Base-by-base conservation (phyloP, 257 asterid genomes). In the Solanum sitiens region DNA sequence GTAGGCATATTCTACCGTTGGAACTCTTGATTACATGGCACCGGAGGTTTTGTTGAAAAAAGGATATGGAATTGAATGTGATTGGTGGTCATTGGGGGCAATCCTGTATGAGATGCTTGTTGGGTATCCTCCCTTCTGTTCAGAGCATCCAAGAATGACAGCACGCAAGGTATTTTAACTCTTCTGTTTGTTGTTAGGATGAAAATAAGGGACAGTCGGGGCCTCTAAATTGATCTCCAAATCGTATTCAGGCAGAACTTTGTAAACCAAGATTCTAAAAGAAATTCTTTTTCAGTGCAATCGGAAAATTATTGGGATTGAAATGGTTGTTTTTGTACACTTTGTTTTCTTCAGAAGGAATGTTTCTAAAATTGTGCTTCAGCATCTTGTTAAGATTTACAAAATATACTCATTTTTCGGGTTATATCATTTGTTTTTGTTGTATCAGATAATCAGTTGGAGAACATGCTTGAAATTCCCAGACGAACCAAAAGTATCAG, bases 41-140 rank as follows among this genome's bases (percentile, higher is more conserved):
- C 99, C 99, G 10, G 99, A 95, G 90, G 98, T 97, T 83, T 89
- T 97, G 86, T 87, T 97, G 90, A 97, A 97, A 91, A 97, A 93
- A 88, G 99, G 99, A 92, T 97, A 97, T 75, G 99, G 99, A 80
- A 91, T 97, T 94, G 99, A 97, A 93, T 97, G 99, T 87, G 99
- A 97, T 87, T 95, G 98, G 99, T 97, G 99, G 99, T 95, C 98
- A 44, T 85, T 97, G 87, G 99, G 99, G 42, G 99, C 98, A 32
- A 96, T 96, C 85, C 88, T 96, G 95, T 96, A 91, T 11, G 99
- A 96, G 91, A 96, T 96, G 99, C 96, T 97, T 88, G 86, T 94
- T 20, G 99, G 99, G 37, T 97, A 95, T 89, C 98, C 99, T 86
- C 99, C 99, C 40, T 97, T 97, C 90, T 97, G 98, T 89, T 97